phyloP scores from a whole-genome alignment of 768 basidiomycete species.

The Hericium rajendrae region DNA sequence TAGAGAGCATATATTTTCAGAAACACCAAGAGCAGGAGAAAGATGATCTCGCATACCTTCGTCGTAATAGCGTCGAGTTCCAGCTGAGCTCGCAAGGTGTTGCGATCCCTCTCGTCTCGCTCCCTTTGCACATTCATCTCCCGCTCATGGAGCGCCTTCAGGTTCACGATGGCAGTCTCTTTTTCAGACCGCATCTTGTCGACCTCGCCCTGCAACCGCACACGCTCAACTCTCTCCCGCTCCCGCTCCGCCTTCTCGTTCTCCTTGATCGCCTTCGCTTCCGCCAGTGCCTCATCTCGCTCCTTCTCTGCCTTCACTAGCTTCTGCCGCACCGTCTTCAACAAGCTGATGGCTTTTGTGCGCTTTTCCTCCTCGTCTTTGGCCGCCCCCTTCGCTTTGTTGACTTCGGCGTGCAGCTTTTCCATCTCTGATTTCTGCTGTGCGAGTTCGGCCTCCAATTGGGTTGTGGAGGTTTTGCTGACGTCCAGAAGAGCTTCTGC shows the following conservation, averaged over 20 bases:
- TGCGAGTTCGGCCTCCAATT: slow-evolving; percentile 38
- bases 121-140: slow-evolving; percentile 55
- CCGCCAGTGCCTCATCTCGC: slow-evolving; percentile 66
- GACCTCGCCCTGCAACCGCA: slow-evolving; percentile 52
- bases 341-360: slow-evolving; percentile 80
- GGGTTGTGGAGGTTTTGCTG: slow-evolving; percentile 37
- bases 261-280: slow-evolving; percentile 40
- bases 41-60: slow-evolving; percentile 41
- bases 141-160: slow-evolving; percentile 64
- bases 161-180: slow-evolving; percentile 47
- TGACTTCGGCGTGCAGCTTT: slow-evolving; percentile 53
- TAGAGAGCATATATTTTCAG: neutral
- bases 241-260: slow-evolving; percentile 45
- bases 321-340: slow-evolving; percentile 95
- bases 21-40: slow-evolving; percentile 3
- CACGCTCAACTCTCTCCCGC: slow-evolving; percentile 39
- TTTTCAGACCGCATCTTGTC: slow-evolving; percentile 51
- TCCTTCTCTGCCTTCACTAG: slow-evolving; percentile 96
- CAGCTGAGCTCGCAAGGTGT: slow-evolving; percentile 54
- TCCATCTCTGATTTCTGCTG: slow-evolving; percentile 48
- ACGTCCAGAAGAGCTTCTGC: slow-evolving; percentile 61
- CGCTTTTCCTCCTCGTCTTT: slow-evolving; percentile 99
- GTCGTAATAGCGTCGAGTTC: slow-evolving; percentile 67
- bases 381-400: slow-evolving; percentile 46
- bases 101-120: slow-evolving; percentile 65